Evolutionary conservation across 1,284 basidiomycete species (phyloP).

Genomic region (Meira nashicola): DNA sequence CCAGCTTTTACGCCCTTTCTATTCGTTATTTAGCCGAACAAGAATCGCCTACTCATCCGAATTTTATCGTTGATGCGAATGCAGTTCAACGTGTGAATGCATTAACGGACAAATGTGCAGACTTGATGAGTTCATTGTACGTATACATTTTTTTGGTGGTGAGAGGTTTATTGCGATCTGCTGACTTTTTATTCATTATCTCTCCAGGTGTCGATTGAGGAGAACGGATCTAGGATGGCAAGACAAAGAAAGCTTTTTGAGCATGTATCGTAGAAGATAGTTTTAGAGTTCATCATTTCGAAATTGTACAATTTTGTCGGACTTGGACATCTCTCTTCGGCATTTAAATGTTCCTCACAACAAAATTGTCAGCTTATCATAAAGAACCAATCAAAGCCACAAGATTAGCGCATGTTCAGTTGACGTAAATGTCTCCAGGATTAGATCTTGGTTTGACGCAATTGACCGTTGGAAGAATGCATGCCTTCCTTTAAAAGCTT

Average conservation of each 20-base stretch:
- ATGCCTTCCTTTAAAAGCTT: no score
- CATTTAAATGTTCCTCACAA: no score
- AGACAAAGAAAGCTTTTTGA: constrained; percentile 16
- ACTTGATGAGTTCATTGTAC: constrained; percentile 3
- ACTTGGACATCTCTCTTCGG: no score
- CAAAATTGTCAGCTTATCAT: no score
- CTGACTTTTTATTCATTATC: background rate
- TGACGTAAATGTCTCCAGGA: no score
- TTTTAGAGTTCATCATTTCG: no score
- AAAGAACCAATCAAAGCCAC: no score
- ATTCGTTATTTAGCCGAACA: background rate
- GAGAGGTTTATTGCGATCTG: no score
- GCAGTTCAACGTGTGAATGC: background rate
- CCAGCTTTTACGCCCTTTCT: background rate
- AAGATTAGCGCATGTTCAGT: no score
- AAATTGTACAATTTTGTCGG: no score
- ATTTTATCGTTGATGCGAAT: background rate
- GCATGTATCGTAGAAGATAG: constrained; percentile 1
- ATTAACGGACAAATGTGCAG: background rate
- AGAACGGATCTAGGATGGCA: constrained; percentile 14
- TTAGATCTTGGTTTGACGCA: no score
- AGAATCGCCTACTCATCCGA: background rate
- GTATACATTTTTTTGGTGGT: background rate
- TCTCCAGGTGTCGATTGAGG: constrained; percentile 4
- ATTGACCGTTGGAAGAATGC: no score